Conservation (phyloP, 2,329 filamentous ascomycete genomes). For the Venturia oleaginea region DNA sequence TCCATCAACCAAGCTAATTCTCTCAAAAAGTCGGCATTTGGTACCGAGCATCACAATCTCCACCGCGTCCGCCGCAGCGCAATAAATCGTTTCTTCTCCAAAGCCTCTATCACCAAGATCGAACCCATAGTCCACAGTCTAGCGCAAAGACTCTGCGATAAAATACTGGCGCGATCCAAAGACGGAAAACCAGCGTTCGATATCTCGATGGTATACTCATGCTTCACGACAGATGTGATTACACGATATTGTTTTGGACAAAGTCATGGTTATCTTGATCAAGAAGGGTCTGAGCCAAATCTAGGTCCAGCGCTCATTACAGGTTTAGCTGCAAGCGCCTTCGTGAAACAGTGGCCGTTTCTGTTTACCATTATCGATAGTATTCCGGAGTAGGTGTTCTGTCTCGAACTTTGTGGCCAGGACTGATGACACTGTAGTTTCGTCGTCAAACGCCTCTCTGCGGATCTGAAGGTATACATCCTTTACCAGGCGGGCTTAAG, state of each 20-base stretch:
- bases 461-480: not conserved
- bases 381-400: conserved; percentile 1
- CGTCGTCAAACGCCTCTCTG: not conserved
- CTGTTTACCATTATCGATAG: not conserved
- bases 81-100: conserved; percentile 29
- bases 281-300: conserved; percentile 17
- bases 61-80: conserved; percentile 26
- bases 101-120: conserved; percentile 17
- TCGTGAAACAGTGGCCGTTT: conserved; percentile 7
- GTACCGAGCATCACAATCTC: conserved; percentile 20
- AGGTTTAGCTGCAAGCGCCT: not conserved
- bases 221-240: conserved; percentile 19
- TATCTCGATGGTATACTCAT: conserved; percentile 12
- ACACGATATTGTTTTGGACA: conserved; percentile 19
- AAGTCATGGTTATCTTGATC: conserved; percentile 18
- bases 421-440: not conserved
- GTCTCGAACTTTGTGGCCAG: not conserved
- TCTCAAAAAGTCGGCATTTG: not conserved
- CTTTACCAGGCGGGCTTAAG: not conserved
- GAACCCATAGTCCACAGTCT: conserved; percentile 19
- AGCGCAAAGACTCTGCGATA: conserved; percentile 12
- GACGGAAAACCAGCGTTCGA: conserved; percentile 1
- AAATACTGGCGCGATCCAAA: conserved; percentile 4
- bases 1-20: too few species aligned
- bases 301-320: not conserved